Evolutionary conservation across 345 rosid genomes (phyloP).

Genomic region (Rhodomyrtus tomentosa): DNA sequence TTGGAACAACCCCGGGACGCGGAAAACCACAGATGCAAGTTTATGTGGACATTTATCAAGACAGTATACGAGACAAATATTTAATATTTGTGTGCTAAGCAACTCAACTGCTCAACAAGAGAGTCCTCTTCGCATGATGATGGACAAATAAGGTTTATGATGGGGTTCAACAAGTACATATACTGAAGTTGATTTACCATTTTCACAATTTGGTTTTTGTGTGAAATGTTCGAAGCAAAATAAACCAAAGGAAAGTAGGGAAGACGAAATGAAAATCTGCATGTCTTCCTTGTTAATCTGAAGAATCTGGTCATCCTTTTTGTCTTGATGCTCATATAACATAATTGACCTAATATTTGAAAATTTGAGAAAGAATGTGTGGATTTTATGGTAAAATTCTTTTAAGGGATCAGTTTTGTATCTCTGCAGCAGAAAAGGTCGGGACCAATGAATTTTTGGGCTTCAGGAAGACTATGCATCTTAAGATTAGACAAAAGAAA

Average conservation of each 20-base stretch:
- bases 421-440: not conserved
- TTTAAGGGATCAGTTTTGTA: not conserved
- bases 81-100: not conserved
- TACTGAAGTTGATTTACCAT: not conserved
- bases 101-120: not conserved
- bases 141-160: not conserved
- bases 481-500: not conserved
- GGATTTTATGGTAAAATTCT: not conserved
- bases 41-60: not conserved
- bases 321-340: not conserved
- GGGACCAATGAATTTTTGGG: not conserved
- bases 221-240: not conserved
- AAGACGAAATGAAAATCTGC: not conserved
- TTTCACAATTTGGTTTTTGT: not conserved
- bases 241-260: not conserved
- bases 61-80: not conserved
- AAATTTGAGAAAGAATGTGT: not conserved
- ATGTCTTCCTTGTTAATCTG: not conserved
- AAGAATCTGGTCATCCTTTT: not conserved
- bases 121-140: not conserved
- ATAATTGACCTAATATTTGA: not conserved
- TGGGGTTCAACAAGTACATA: not conserved
- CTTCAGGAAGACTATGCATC: not conserved
- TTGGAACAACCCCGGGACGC: too few species aligned
- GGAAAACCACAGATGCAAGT: not conserved